A percentile compares a stretch with the other conserved stretches of the same genome.
These are phyloP conservation scores for Penicillium turbatum DNA, from an alignment of 495 filamentous ascomycete genomes.

Conservation along the genomic window DNA sequence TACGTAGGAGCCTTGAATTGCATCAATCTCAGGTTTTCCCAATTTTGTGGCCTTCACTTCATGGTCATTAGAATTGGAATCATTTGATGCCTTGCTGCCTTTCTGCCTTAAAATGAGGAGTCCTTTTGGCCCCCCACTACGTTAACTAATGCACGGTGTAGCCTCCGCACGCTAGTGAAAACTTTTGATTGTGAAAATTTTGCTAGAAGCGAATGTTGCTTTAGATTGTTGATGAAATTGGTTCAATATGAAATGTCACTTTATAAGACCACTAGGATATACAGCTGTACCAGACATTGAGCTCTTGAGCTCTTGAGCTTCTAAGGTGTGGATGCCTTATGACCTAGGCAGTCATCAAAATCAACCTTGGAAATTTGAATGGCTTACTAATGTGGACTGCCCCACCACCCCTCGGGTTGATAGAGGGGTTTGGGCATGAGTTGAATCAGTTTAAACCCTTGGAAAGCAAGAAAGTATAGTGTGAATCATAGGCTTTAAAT, in stretches of 20 bases:
- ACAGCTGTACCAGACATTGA: not conserved
- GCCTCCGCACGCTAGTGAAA: conserved; percentile 4
- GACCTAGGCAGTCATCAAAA: not conserved
- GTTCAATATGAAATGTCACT: not conserved
- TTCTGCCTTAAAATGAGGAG: not conserved
- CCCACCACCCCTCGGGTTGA: conserved; percentile 6
- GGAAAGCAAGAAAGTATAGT: not conserved
- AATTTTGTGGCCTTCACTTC: no score
- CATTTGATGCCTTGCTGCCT: not conserved
- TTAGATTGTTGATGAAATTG: not conserved
- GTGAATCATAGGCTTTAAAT: conserved; percentile 1
- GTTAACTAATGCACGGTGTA: conserved; percentile 2
- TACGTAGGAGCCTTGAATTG: no score
- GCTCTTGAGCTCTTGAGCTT: not conserved
- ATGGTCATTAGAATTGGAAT: not conserved
- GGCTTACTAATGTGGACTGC: conserved; percentile 1
- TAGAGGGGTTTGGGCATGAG: conserved; percentile 6
- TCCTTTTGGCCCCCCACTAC: not conserved
- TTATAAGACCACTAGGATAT: not conserved
- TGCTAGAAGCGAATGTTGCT: not conserved
- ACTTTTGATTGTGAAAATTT: not conserved
- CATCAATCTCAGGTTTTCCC: no score
- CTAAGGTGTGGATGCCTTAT: not conserved
- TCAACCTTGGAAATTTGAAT: not conserved
- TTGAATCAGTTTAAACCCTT: not conserved